These are phyloP conservation scores for Penicillium brasilianum DNA, from an alignment of 2,329 filamentous ascomycete species.

Conservation along the genomic window DNA sequence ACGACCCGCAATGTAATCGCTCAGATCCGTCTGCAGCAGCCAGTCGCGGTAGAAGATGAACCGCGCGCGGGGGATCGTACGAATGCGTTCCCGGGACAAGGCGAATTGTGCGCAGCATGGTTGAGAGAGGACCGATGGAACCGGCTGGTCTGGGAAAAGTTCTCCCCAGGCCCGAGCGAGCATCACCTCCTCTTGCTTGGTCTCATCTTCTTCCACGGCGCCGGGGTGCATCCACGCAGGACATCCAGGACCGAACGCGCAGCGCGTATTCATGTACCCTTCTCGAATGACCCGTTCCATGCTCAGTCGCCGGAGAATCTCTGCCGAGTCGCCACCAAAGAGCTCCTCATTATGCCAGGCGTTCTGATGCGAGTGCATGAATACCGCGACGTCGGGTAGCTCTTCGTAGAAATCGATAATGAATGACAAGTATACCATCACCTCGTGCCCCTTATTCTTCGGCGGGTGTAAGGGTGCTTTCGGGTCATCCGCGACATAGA, in stretches of 20 bases:
- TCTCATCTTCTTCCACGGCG: constrained; percentile 43
- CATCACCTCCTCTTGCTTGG: constrained; percentile 55
- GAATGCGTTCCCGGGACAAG: constrained; percentile 62
- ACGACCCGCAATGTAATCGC: constrained; percentile 62
- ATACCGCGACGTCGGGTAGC: constrained; percentile 63
- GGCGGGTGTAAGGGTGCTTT: constrained; percentile 57
- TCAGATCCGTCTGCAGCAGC: constrained; percentile 62
- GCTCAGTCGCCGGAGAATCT: constrained; percentile 58
- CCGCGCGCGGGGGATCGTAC: constrained; percentile 56
- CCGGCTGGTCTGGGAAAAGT: constrained; percentile 51
- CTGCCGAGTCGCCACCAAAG: constrained; percentile 55
- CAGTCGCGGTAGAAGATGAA: constrained; percentile 66
- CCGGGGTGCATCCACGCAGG: constrained; percentile 62
- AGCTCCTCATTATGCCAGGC: constrained; percentile 67
- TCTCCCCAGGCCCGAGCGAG: constrained; percentile 55
- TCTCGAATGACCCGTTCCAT: constrained; percentile 56
- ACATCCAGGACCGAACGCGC: constrained; percentile 63
- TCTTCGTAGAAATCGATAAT: constrained; percentile 67
- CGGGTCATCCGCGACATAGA: constrained; percentile 61
- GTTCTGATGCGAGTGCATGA: constrained; percentile 62
- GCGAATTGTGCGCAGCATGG: constrained; percentile 70
- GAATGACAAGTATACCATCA: constrained; percentile 66
- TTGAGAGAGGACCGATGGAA: constrained; percentile 60
- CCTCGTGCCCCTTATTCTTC: constrained; percentile 66
- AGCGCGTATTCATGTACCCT: constrained; percentile 67